Evolutionary conservation across 305 asterid genomes (phyloP), one percentile per base, ranked within the genome.

Genomic region (Fraxinus ornus): DNA sequence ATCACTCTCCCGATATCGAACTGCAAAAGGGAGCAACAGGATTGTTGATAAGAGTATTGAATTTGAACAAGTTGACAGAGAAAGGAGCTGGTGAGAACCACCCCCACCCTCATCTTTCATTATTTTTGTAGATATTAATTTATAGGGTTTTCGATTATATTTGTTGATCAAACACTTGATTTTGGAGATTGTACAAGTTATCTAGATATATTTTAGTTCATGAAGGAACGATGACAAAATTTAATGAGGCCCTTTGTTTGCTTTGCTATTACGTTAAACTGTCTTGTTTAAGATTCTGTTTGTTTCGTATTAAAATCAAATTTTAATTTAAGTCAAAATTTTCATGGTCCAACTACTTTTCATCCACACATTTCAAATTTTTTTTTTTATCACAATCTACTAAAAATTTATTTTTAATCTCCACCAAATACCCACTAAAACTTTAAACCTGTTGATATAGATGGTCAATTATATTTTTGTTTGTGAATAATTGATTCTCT

Each of bases 21-120:
- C 86, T 15, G 86, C 86, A 1, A 79, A 83, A 79, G 86, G 86
- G 71, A 79, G 17, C 30, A 83, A 83, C 73, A 75, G 86, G 77
- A 83, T 83, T 13, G 74, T 83, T 15, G 86, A 83, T 32, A 83
- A 83, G 79, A 83, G 70, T 39, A 79, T 83, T 37, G 83, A 83
- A 36, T 83, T 83, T 30, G 83, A 83, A 39, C 86, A 83, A 39
- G 81, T 83, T 26, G 85, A 83, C 32, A 62, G 81, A 33, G 86
- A 79, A 76, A 47, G 52, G 47, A 83, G 80, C 72, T 83, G 76
- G 81, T 78, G 36, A 12, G 52, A 19, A 32, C 74, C 36, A 2
- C 36, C 74, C 36, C 44, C 44, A 41, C 49, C 49, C 49, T 9
- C 49, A 8, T 7, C 15, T 62, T 19, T 22, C 15, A 2, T 19